These are phyloP conservation scores for Apophysomyces trapeziformis DNA, from an alignment of 371 early-diverging fungal species.

Conservation along the genomic window DNA sequence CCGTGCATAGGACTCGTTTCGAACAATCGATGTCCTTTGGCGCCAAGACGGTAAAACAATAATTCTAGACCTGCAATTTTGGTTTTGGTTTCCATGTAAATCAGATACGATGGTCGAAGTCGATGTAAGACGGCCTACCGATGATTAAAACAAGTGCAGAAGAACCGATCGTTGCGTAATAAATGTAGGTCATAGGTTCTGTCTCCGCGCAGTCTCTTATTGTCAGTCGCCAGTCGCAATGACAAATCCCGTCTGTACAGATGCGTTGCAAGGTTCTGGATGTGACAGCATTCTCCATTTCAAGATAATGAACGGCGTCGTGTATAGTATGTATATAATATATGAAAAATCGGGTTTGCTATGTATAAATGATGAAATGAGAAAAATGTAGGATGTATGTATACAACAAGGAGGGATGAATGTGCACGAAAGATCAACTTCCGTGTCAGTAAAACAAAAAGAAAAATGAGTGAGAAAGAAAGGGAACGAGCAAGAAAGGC, in stretches of 20 bases:
- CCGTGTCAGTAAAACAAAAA: not conserved
- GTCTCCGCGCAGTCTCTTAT: conserved; percentile 29
- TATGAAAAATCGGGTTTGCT: not conserved
- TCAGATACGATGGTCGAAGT: too few relatives aligned
- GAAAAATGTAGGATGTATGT: not conserved
- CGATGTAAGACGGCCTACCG: not conserved
- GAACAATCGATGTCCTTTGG: conserved; percentile 29
- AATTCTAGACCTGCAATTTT: not conserved
- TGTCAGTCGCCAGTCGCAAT: conserved; percentile 49
- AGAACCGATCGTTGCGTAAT: conserved; percentile 1
- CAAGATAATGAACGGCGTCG: not conserved
- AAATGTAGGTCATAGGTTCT: conserved; percentile 18
- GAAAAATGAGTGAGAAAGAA: not conserved
- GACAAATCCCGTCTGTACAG: conserved; percentile 23
- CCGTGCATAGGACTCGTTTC: conserved; percentile 20
- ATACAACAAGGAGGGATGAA: not conserved
- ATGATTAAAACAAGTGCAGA: conserved; percentile 5
- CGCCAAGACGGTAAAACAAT: conserved; percentile 16
- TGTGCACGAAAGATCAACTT: not conserved
- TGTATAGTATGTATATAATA: not conserved
- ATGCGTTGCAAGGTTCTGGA: conserved; percentile 1
- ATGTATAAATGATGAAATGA: not conserved
- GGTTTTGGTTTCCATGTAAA: not conserved
- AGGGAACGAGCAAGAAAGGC: not conserved
- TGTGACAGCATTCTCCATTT: not conserved